Conservation (phyloP, 164 flowering plant species). For the Nelumbo lutea region DNA sequence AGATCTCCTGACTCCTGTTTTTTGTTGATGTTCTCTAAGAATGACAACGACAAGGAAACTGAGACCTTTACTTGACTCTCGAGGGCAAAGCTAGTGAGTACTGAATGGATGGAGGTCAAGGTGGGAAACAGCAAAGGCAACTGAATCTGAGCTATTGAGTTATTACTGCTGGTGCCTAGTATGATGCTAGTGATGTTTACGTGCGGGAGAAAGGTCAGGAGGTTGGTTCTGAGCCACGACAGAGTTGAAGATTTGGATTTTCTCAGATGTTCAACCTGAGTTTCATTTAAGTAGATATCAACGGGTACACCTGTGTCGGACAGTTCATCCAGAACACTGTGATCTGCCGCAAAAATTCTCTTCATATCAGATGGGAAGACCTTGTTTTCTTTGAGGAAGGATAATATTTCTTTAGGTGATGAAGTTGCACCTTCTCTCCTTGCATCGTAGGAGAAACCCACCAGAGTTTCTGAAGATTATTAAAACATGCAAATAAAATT, state of each 20-base stretch:
- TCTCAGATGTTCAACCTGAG: slow-evolving; percentile 8
- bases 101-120: slow-evolving; percentile 33
- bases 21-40: slow-evolving; percentile 22
- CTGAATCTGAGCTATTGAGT: slow-evolving; percentile 4
- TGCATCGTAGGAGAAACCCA: slow-evolving; percentile 46
- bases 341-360: slow-evolving; percentile 26
- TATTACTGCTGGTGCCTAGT: slow-evolving; percentile 9
- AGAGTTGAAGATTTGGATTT: slow-evolving; percentile 18
- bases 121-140: slow-evolving; percentile 23
- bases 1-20: slow-evolving; percentile 16
- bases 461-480: slow-evolving; percentile 34
- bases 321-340: slow-evolving; percentile 17
- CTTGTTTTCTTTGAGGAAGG: slow-evolving; percentile 28
- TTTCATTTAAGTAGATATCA: slow-evolving; percentile 35
- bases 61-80: slow-evolving; percentile 30
- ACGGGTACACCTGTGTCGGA: slow-evolving; percentile 21
- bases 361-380: slow-evolving; percentile 25
- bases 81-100: slow-evolving; percentile 21
- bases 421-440: slow-evolving; percentile 22
- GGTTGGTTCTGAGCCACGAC: slow-evolving; percentile 30
- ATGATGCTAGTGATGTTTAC: slow-evolving; percentile 31
- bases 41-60: slow-evolving; percentile 23
- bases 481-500: not conserved
- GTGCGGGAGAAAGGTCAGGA: slow-evolving; percentile 17
- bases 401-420: slow-evolving; percentile 18